Base-by-base conservation (phyloP, 352 stramenopile species). In the Blastocystis sp. region DNA sequence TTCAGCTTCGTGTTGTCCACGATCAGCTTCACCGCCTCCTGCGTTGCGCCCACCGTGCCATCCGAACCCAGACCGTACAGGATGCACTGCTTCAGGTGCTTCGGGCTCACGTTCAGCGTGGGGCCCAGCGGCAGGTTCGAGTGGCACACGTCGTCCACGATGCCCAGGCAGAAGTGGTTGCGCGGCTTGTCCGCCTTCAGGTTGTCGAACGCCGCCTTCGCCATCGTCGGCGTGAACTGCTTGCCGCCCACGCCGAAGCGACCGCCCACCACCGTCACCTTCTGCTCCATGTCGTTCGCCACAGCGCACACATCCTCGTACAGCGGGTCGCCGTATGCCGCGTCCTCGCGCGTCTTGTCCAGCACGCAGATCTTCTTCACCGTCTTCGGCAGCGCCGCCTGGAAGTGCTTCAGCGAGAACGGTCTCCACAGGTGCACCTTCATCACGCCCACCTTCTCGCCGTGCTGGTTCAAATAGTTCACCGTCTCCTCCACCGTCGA, bases 31-130 rank as follows among this genome's bases (percentile, higher is more conserved):
- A 91, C 87, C n/a, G 91, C 90, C 60, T 92, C 90, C 14, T 93
- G 90, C 68, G 92, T 92, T 42, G 88, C 90, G 59, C 91, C 90
- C 60, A 93, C 91, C 52, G 91, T 93, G n/a, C 92, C 91, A 43
- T 94, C 91, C 69, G 92, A 93, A 45, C 94, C 93, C 89, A 94
- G 95, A 64, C 93, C 93, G 90, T 92, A 96, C 87, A 97, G 94
- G 68, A 97, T 91, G 90, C 93, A 96, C 89, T 97, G 93, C 79
- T 94, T 96, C 7, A 38, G 90, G 89, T 78, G 91, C 89, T 28
- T 92, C 89, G 68, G 91, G 91, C 60, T 78, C 91, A 64, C 90
- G 61, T 91, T 91, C 21, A 95, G 90, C 40, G 79, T 84, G 60
- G 90, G 90, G 45, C 91, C 90, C 9, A 93, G 54, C 64, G 89